Evolutionary conservation across 2,329 filamentous ascomycete species (phyloP), one percentile per base, ranked within the genome.

Genomic region (Cladorrhinum sp.): DNA sequence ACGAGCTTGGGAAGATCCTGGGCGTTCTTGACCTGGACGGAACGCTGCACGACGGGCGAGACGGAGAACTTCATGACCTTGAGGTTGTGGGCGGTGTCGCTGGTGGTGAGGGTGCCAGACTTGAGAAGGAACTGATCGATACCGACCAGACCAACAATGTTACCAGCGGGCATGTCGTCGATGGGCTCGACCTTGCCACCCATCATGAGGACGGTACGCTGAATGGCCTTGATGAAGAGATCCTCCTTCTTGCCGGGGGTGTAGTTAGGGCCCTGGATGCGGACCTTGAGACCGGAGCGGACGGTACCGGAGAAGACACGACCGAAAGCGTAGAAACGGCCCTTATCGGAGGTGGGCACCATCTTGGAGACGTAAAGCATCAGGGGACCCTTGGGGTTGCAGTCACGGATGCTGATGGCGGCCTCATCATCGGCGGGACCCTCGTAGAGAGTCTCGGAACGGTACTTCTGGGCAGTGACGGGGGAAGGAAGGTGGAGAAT

Each of bases 11-110:
- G 95, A 68, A 99, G 88, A 86, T 99, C 95, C 84, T 96, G 92
- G 75, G 95, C 95, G 83, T 99, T 99, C 92, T 98, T 98, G 85
- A 97, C 94, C 83, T 97, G 92, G 75, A 99, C 95, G 80, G 95
- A 96, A 72, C 94, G 94, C 83, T 90, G 94, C 70, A 99, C 95
- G 82, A 99, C 95, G 73, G 95, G 95, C 64, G 95, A 98, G 78
- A 99, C 95, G 76, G 95, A 99, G 90, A 99, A 99, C 86, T 97
- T 98, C 95, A 99, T 99, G 83, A 99, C 95, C 90, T 98, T 98
- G 75, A 99, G 84, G 89, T 99, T 99, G 90, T 99, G 95, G 77
- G 95, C 94, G 69, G 92, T 96, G 71, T 99, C 95, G 77, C 86
- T 88, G 77, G 94, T 98, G 81, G 93, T 96, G 73, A 99, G 90